Conservation (phyloP, 148 eudicot species). For the Spergularia marina region DNA sequence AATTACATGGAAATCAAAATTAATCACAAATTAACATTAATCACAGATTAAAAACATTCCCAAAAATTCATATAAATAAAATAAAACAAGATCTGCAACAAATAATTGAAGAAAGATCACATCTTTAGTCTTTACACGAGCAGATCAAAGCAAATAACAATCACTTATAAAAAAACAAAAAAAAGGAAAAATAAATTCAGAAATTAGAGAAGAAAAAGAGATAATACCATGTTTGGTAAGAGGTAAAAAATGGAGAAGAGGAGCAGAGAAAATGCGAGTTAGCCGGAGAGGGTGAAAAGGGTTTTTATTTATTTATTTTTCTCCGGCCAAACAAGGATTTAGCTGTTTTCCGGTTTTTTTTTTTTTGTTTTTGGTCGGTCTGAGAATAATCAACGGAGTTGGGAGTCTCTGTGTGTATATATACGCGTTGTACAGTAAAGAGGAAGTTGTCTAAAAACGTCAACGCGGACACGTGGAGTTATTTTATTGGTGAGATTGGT, state of each 20-base stretch:
- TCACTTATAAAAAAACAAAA: neutral
- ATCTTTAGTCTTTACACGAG: neutral
- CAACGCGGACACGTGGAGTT: constrained; percentile 20
- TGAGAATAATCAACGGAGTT: neutral
- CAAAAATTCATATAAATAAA: neutral
- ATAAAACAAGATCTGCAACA: constrained; percentile 7
- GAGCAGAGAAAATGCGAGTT: neutral
- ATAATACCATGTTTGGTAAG: constrained; percentile 22
- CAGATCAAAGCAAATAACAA: neutral
- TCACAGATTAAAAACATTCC: neutral
- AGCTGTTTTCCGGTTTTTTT: neutral
- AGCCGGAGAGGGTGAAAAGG: constrained; percentile 1
- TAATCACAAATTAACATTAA: neutral
- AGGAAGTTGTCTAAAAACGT: constrained; percentile 14
- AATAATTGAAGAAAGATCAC: neutral
- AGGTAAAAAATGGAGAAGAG: neutral
- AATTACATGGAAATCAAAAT: neutral
- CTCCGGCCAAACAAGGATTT: constrained; percentile 9
- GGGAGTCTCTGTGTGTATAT: neutral
- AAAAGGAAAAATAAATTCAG: neutral
- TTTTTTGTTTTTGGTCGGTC: neutral
- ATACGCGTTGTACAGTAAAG: neutral
- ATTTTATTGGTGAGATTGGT: neutral
- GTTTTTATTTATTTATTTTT: neutral
- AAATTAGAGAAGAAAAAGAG: neutral